Evolutionary conservation across 768 basidiomycete species (phyloP).

Genomic region (Lactarius psammicola): DNA sequence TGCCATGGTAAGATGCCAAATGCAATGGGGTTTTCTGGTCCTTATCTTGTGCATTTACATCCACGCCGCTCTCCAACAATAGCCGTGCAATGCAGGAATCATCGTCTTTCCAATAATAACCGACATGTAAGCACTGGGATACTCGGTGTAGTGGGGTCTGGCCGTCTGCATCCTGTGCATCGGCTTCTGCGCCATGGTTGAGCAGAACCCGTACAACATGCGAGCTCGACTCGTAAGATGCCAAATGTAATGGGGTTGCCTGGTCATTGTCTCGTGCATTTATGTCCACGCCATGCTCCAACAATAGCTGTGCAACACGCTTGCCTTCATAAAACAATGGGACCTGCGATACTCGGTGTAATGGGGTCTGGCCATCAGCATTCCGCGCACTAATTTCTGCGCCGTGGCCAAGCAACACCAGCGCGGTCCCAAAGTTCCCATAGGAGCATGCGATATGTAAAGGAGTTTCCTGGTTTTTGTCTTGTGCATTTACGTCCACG

Average conservation of each 20-base stretch:
- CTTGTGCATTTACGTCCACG: background rate
- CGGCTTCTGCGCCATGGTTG: background rate
- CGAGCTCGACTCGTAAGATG: fast-evolving
- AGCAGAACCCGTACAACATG: background rate
- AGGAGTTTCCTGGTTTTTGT: background rate
- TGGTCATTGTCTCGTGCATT: background rate
- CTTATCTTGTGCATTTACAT: background rate
- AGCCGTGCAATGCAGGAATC: too few species aligned
- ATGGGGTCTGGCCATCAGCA: background rate
- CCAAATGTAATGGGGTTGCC: background rate
- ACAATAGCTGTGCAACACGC: background rate
- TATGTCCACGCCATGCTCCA: background rate
- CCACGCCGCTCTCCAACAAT: too few species aligned
- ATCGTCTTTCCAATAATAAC: too few species aligned
- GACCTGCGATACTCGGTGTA: background rate
- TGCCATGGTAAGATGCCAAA: too few species aligned
- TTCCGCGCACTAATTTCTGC: background rate
- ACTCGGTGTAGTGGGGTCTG: too few species aligned
- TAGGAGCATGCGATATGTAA: background rate
- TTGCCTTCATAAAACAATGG: too few species aligned
- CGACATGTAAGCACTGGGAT: too few species aligned
- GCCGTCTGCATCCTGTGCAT: too few species aligned
- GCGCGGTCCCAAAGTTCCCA: fast-evolving
- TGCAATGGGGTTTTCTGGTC: background rate
- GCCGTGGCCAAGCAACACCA: background rate